Conservation (phyloP, 345 rosid species). For the Rhodamnia argentea region DNA sequence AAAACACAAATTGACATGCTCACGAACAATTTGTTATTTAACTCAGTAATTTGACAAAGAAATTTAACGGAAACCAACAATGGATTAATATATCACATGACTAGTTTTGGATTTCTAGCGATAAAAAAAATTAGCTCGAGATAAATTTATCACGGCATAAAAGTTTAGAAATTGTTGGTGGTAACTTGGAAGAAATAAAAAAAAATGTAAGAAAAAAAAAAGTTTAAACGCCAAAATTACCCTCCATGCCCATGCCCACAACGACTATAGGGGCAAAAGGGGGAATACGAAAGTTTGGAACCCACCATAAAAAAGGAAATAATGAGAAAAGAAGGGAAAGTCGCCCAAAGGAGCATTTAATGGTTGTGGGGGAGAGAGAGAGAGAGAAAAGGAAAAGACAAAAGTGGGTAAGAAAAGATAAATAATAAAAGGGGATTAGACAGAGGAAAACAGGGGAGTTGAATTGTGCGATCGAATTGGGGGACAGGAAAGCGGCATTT, state of each 20-base stretch:
- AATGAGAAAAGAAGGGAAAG: neutral
- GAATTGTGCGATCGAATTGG: constrained; percentile 1
- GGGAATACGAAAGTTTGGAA: neutral
- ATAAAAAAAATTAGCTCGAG: no score
- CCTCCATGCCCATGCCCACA: neutral
- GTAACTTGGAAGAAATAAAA: neutral
- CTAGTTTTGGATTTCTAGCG: no score
- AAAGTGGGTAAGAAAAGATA: neutral
- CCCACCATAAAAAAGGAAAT: neutral
- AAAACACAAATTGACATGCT: no score
- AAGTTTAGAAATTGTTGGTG: no score
- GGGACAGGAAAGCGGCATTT: constrained; percentile 39
- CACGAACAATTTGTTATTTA: no score
- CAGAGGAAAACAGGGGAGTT: constrained; percentile 13
- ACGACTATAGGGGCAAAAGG: neutral
- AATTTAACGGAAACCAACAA: no score
- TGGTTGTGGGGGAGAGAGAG: neutral
- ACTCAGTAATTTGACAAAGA: no score
- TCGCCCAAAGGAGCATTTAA: neutral
- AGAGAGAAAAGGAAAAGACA: neutral
- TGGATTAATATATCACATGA: no score
- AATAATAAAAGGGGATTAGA: neutral
- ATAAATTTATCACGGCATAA: no score
- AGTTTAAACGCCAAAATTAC: neutral
- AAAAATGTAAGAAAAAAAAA: neutral